Base-by-base conservation (phyloP, 495 filamentous ascomycete species). In the Penicillium daleae region DNA sequence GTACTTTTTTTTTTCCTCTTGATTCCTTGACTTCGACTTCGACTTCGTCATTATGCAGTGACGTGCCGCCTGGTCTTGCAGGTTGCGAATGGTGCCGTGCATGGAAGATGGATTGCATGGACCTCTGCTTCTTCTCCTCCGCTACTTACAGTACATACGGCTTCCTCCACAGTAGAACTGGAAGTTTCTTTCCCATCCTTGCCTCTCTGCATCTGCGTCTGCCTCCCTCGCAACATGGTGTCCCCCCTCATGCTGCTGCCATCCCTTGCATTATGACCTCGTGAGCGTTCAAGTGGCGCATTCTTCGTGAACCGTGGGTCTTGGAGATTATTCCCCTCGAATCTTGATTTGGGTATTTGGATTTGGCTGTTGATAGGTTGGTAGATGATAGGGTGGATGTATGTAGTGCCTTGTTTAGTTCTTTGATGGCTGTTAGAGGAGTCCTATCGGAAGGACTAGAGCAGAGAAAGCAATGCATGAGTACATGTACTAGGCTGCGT, bases 211-310 rank as follows among this genome's bases (percentile, higher is more conserved):
- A 12, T 17, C 17, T 15, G 4, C 12, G 4, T 29, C 21, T 32
- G 49, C 26, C 49, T 52, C 26, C 21, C 9, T 9, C n/a, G 7
- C 40, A 42, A 21, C 40, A 21, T 21, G 40, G 6, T 21, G 3
- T 19, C n/a, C 42, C 21, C 51, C 51, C 56, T 63, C 48, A 35
- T 48, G 40, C 40, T 58, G 27, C 27, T 26, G n/a, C 22, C 32
- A 52, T 62, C 73, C 73, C 73, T 74, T 76, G 69, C 73, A 56
- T 67, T 13, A 44, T n/a, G 31, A 9, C 60, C 60, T 62, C 60
- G 60, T 62, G 60, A 57, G 53, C 53, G 44, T 57, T 57, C 31
- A 5, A 33, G 42, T 62, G 60, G 53, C 60, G 53, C 53, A 62
- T 62, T 62, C 42, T 24, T 31, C 19, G 24, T 40, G 42, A 24